These are phyloP conservation scores for Mycena pura DNA, from an alignment of 768 basidiomycete species.

Conservation along the genomic window DNA sequence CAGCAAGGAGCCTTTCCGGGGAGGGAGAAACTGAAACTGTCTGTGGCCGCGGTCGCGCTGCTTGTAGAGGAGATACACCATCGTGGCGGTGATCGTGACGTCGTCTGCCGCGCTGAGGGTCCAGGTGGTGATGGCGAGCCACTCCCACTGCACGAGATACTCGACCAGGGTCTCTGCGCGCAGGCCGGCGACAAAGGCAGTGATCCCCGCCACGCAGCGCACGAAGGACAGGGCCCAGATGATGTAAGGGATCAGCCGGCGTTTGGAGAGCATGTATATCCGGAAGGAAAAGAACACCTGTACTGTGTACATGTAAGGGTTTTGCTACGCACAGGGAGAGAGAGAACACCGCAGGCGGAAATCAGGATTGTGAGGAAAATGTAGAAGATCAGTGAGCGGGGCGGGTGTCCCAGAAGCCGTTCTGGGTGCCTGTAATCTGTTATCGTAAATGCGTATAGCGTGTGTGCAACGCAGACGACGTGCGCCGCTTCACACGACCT, in stretches of 20 bases:
- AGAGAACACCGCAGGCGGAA: neutral
- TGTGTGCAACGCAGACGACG: neutral
- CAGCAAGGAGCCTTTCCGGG: too few species aligned
- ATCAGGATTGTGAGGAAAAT: neutral
- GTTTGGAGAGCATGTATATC: neutral
- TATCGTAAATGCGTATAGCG: neutral
- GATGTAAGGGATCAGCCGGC: neutral
- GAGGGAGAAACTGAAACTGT: neutral
- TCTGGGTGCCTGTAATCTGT: neutral
- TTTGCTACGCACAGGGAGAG: neutral
- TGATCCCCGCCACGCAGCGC: neutral
- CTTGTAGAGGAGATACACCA: neutral
- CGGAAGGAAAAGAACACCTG: neutral
- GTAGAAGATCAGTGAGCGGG: neutral
- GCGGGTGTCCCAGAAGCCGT: neutral
- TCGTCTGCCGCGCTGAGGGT: neutral
- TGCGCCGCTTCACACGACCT: neutral
- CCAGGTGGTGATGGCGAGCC: neutral
- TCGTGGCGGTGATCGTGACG: neutral
- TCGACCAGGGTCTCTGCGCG: neutral
- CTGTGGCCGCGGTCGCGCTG: neutral
- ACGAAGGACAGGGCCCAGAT: neutral
- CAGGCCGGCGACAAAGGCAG: neutral
- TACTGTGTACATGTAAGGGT: neutral
- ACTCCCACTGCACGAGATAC: neutral